Conservation (phyloP, 805 yeast genomes). For the Blastobotrys parvus region DNA sequence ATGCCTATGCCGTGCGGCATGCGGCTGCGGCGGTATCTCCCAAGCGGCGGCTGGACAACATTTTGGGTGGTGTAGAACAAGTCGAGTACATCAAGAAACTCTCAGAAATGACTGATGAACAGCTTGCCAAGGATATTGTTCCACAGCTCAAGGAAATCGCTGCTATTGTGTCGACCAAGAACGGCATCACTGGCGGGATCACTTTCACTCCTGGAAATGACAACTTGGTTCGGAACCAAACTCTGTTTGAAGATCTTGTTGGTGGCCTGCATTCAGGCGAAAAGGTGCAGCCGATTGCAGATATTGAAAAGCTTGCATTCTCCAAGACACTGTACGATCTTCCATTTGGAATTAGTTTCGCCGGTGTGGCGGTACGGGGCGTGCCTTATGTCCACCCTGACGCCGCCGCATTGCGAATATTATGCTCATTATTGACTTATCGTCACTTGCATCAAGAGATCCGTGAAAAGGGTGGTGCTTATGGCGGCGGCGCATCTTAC, state of each 20-base stretch:
- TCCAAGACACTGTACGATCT: slow-evolving; percentile 48
- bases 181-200: slow-evolving; percentile 18
- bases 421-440: slow-evolving; percentile 73
- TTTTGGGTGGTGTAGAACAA: slow-evolving; percentile 68
- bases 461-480: slow-evolving; percentile 95
- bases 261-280: background rate
- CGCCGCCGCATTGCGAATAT: slow-evolving; percentile 77
- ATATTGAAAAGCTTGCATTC: background rate
- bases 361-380: slow-evolving; percentile 61
- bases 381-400: slow-evolving; percentile 60
- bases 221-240: slow-evolving; percentile 46
- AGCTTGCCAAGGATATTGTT: slow-evolving; percentile 44
- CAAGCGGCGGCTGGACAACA: slow-evolving; percentile 53
- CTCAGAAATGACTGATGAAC: slow-evolving; percentile 42
- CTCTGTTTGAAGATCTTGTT: slow-evolving; percentile 20
- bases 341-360: slow-evolving; percentile 84
- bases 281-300: background rate
- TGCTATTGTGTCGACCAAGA: slow-evolving; percentile 11
- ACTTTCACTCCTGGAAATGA: slow-evolving; percentile 31
- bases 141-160: slow-evolving; percentile 44
- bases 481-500: slow-evolving; percentile 89
- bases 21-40: slow-evolving; percentile 58
- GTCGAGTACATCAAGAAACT: slow-evolving; percentile 59
- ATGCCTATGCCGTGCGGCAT: slow-evolving; percentile 63
- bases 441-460: slow-evolving; percentile 81